Conservation (phyloP, 257 asterid genomes). For the Jasminum sambac region DNA sequence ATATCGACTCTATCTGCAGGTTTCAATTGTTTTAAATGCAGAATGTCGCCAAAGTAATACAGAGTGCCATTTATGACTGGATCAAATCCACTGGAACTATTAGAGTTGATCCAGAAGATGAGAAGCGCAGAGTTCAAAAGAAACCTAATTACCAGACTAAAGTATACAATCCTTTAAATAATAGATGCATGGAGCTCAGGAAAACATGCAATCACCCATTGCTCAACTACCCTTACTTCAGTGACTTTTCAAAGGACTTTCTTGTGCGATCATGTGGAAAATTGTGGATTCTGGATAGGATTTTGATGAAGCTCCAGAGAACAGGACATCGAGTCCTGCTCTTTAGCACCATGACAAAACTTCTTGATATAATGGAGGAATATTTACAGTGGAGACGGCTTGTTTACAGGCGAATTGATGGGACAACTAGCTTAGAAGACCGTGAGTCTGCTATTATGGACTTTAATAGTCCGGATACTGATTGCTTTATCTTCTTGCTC, state of each 20-base stretch:
- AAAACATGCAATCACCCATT: constrained; percentile 96
- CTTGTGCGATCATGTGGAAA: constrained; percentile 96
- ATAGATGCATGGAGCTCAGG: constrained; percentile 98
- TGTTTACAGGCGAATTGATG: constrained; percentile 90
- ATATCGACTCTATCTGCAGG: constrained; percentile 58
- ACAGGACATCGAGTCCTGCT: constrained; percentile 95
- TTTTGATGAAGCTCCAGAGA: constrained; percentile 87
- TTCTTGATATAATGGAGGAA: constrained; percentile 95
- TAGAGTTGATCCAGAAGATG: constrained; percentile 98
- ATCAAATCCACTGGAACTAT: constrained; percentile 92
- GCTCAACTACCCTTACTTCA: constrained; percentile 90
- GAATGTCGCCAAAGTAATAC: constrained; percentile 99
- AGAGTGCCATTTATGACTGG: constrained; percentile 96
- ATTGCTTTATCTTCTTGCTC: constrained; percentile 95
- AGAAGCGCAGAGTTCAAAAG: constrained; percentile 66
- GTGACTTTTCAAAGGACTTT: constrained; percentile 87
- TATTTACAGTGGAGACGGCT: constrained; percentile 98
- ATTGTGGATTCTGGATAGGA: constrained; percentile 89
- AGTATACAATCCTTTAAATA: constrained; percentile 66
- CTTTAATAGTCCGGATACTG: constrained; percentile 82
- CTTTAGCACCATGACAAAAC: constrained; percentile 98
- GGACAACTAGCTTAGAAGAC: constrained; percentile 96
- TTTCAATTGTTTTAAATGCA: constrained; percentile 83
- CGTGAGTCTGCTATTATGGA: constrained; percentile 98
- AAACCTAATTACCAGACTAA: constrained; percentile 82